Conservation (phyloP, 1,284 basidiomycete species). For the Singerocomus inundabilis region DNA sequence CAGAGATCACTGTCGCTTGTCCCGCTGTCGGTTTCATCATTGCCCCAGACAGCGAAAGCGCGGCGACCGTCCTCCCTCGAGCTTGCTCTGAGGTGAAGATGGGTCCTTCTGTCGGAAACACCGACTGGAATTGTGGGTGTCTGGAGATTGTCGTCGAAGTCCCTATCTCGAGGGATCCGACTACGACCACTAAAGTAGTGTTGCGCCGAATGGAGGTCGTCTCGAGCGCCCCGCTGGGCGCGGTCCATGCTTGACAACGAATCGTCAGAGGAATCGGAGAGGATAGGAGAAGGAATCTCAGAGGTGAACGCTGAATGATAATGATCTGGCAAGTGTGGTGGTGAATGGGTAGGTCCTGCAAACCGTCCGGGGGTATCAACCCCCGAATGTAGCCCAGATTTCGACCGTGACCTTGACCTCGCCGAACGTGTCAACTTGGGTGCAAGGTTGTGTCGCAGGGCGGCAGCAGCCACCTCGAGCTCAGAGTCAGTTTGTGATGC, state of each 20-base stretch:
- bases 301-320: conserved; percentile 12
- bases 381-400: conserved; percentile 51
- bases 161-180: conserved; percentile 53
- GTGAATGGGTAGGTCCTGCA: conserved; percentile 60
- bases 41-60: conserved; percentile 80
- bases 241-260: conserved; percentile 27
- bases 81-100: conserved; percentile 37
- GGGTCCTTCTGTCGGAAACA: conserved; percentile 35
- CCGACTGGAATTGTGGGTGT: conserved; percentile 60
- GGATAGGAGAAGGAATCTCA: conserved; percentile 42
- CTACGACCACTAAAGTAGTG: conserved; percentile 47
- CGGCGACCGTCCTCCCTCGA: conserved; percentile 42
- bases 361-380: conserved; percentile 79
- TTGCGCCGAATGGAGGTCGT: conserved; percentile 49
- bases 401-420: conserved; percentile 45
- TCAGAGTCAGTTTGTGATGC: conserved; percentile 32
- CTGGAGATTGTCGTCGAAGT: conserved; percentile 50
- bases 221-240: conserved; percentile 48
- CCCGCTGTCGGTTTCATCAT: conserved; percentile 85
- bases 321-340: conserved; percentile 37
- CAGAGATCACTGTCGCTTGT: conserved; percentile 64
- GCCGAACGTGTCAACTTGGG: conserved; percentile 36
- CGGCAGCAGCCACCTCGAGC: conserved; percentile 36
- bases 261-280: conserved; percentile 37
- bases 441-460: conserved; percentile 32